Conservation (phyloP, 1,284 basidiomycete species). For the Microbotryomycetes sp. region DNA sequence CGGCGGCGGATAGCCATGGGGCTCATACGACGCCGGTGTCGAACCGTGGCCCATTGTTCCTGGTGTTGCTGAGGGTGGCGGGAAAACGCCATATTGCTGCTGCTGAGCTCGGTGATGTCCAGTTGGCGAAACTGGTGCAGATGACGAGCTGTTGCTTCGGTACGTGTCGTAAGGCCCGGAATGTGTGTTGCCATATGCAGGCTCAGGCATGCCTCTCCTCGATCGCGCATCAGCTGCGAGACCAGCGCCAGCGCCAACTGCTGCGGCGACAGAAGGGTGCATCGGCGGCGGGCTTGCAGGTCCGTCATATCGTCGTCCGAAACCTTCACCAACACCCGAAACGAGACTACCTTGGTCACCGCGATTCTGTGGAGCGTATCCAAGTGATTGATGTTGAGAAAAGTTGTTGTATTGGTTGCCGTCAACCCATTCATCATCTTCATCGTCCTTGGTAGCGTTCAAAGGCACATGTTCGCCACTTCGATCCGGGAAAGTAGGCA, state of each 20-base stretch:
- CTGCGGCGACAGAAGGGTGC: neutral
- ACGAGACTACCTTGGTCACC: constrained; percentile 13
- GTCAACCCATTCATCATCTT: constrained; percentile 7
- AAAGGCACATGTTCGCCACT: constrained; percentile 13
- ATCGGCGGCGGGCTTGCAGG: neutral
- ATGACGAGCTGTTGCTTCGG: neutral
- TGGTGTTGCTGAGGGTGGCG: neutral
- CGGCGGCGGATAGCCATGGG: neutral
- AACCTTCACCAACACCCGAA: constrained; percentile 27
- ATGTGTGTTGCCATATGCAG: neutral
- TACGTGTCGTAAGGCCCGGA: neutral
- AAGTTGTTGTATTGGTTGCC: constrained; percentile 5
- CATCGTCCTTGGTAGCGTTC: constrained; percentile 6
- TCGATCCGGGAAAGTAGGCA: constrained; percentile 14
- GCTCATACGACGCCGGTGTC: too few relatives aligned
- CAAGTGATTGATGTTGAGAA: neutral
- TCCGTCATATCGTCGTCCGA: constrained; percentile 21
- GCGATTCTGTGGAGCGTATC: neutral
- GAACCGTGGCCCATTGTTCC: neutral
- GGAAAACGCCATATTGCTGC: neutral
- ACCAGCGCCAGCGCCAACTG: neutral
- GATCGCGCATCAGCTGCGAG: neutral
- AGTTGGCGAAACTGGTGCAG: neutral
- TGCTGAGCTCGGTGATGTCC: neutral
- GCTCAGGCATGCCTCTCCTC: neutral